Conservation (phyloP, 164 flowering plant genomes). For the Hamamelis virginiana region DNA sequence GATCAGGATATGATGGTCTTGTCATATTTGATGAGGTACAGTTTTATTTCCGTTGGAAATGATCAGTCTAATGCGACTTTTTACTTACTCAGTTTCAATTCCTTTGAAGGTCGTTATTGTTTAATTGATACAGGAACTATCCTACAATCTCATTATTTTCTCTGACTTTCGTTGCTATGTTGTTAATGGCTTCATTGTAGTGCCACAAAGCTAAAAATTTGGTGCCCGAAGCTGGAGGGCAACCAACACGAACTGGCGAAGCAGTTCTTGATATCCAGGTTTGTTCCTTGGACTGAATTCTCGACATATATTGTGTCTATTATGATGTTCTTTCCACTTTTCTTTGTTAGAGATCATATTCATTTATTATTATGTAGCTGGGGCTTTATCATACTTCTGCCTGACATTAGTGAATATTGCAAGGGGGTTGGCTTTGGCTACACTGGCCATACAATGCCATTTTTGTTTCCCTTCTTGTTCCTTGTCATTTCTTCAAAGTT, state of each 20-base stretch:
- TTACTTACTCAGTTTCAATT: neutral
- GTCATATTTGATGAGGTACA: slow-evolving; percentile 93
- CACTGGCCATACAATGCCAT: too few species aligned
- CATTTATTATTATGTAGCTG: too few species aligned
- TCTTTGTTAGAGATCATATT: neutral
- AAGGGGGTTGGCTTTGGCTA: too few species aligned
- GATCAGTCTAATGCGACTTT: neutral
- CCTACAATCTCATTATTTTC: slow-evolving; percentile 12
- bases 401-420: too few species aligned
- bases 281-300: slow-evolving; percentile 10
- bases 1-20: slow-evolving; percentile 77
- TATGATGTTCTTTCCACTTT: neutral
- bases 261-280: slow-evolving; percentile 98
- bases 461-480: too few species aligned
- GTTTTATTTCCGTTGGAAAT: slow-evolving; percentile 1
- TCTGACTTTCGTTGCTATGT: slow-evolving; percentile 13
- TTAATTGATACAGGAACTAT: neutral
- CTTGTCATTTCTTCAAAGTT: neutral
- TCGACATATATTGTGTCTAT: neutral
- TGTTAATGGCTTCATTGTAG: slow-evolving; percentile 44
- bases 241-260: slow-evolving; percentile 95
- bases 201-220: slow-evolving; percentile 99
- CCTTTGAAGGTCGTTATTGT: neutral
- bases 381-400: too few species aligned
- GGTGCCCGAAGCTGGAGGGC: slow-evolving; percentile 94